Evolutionary conservation across 805 yeast species (phyloP).

Genomic region (Spathaspora passalidarum): DNA sequence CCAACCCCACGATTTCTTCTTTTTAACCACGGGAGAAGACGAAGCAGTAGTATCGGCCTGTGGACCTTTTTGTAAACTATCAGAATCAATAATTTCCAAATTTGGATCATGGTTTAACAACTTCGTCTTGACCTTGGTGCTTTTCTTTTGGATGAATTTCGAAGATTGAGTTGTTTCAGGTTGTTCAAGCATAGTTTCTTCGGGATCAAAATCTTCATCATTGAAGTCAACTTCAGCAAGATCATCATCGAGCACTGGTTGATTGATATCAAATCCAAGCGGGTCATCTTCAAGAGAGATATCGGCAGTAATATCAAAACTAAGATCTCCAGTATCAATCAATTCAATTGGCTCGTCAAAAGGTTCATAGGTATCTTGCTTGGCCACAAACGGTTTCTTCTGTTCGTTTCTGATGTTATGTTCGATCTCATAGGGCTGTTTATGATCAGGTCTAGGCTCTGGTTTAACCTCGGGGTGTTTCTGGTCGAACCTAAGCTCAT

Average conservation of each 20-base stretch:
- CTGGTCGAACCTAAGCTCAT: background rate
- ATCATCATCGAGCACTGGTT: background rate
- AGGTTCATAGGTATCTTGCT: too few species aligned
- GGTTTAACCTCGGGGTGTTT: too few species aligned
- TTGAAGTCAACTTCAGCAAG: background rate
- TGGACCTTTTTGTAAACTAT: constrained; percentile 1
- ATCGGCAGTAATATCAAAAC: background rate
- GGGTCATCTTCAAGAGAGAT: background rate
- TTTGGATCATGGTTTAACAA: constrained; percentile 7
- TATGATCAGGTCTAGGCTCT: too few species aligned
- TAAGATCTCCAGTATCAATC: background rate
- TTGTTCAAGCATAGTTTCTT: constrained; percentile 1
- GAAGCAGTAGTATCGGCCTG: background rate
- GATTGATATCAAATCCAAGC: background rate
- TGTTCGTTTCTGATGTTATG: background rate
- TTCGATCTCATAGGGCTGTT: background rate
- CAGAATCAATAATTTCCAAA: constrained; percentile 10
- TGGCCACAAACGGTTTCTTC: background rate
- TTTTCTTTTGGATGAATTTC: constrained; percentile 3
- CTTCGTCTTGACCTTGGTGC: constrained; percentile 7
- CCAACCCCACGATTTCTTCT: constrained; percentile 45
- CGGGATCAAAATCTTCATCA: background rate
- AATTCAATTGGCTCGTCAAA: background rate
- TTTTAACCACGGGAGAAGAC: constrained; percentile 14
- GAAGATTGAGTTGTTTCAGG: background rate